Evolutionary conservation across 768 basidiomycete species (phyloP), one percentile per base, ranked within the genome.

Genomic region (Heimioporus sp.): DNA sequence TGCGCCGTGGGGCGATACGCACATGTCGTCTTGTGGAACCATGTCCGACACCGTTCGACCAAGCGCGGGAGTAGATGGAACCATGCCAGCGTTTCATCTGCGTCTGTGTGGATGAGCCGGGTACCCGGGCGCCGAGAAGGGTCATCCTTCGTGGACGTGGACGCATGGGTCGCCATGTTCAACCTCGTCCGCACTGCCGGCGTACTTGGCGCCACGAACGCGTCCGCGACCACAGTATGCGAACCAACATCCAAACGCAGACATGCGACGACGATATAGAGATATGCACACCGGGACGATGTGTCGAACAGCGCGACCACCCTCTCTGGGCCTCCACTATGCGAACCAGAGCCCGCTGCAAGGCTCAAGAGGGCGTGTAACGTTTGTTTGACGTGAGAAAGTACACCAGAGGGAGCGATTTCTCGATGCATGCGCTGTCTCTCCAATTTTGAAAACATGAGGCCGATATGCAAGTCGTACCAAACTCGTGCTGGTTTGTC

Each of bases 11-110:
- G 24, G 34, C 56, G 68, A 50, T 32, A 57, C 1, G n/a, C 65
- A 59, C 15, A 80, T 57, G 21, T 61, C 64, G 28, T 42, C 21
- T 59, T 80, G 80, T 85, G 83, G 6, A 65, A 51, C 81, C 81
- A 83, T 3, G 67, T 71, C 30, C 80, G 75, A 52, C 80, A 82
- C 15, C 79, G 76, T 59, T 85, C 83, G 0, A 71, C 77, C 41
- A 80, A 60, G 5, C 69, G 72, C 8, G 81, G 81, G 4, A 84
- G 63, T 31, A 83, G 71, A 43, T 76, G 72, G 55, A 73, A 76
- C 82, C 81, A 85, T 1, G 70, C 72, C 17, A 46, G 53, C 7
- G 59, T 45, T 38, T 66, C 61, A 37, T 62, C 49, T 11, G 49
- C 45, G 6, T 57, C 49, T 1, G 64, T 64, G 15, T 3, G 10